Base-by-base conservation (phyloP, 768 basidiomycete genomes). In the Kwoniella heveanensis region DNA sequence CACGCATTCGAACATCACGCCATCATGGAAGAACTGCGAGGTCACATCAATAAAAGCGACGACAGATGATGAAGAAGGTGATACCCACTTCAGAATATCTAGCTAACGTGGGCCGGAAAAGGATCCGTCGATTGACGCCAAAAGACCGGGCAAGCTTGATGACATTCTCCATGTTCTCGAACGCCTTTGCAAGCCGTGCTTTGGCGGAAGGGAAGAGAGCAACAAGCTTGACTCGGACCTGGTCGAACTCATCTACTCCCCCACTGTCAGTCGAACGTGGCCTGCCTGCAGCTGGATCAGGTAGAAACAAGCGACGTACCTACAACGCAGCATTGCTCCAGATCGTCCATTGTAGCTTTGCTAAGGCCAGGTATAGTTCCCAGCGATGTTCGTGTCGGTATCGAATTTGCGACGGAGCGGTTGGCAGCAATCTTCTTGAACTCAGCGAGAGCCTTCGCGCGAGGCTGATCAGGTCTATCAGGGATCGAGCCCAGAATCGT, bases 1-100 rank as follows among this genome's bases (percentile, higher is more conserved):
- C 8, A 78, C 72, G 53, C 73, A 77, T 54, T 79, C 77, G 56
- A 79, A 79, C 73, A 78, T 77, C 58, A 78, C 59, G n/a, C 78
- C 78, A 3, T 75, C 77, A 1, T 65, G 50, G 68, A 74, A 77
- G 49, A 74, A 70, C 75, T 78, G 57, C 1, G 27, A 26, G 4
- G 19, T 26, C 4, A 36, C 13, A 44, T 56, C 24, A 49, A 49
- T 19, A 12, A 44, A 27, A 6, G 21, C 59, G 27, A 15, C 46
- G 26, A 10, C 19, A 17, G 39, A 44, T 19, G 3, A 19, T 19
- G 4, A 17, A 19, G 39, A 17, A n/a, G n/a, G 6, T 22, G 1
- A 13, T 24, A 27, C 74, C 62, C 44, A 73, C 76, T 53, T 76
- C 76, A 8, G 74, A 66, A 58, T 73, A 66, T 21, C 67, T 54